Base-by-base conservation (phyloP, 495 filamentous ascomycete species). In the Lophium mytilinum region DNA sequence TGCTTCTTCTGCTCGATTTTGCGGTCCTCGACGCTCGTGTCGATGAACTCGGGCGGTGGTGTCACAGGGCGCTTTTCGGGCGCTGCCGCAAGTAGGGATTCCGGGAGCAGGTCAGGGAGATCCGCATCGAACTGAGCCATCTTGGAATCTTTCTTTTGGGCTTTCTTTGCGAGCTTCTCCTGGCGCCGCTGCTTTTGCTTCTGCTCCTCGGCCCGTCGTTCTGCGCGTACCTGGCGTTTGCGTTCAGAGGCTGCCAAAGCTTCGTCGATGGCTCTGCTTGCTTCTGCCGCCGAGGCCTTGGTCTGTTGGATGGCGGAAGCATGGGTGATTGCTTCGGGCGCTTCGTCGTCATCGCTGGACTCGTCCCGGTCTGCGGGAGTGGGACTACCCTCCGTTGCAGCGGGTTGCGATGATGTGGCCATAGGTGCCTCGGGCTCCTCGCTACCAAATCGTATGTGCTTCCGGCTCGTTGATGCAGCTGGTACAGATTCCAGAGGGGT, bases 201-300 rank as follows among this genome's bases (percentile, higher is more conserved):
- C 53, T 72, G 50, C 37, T 65, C 58, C 30, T 61, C 35, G 30
- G 40, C 52, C 12, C 55, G 57, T 15, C 58, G 58, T 6, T 46
- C 70, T 51, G 80, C 79, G 34, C 76, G 69, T 54, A 77, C 72
- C 58, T 74, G 71, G 58, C 77, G 70, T 64, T 76, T 81, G 45
- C 73, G 67, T 61, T 68, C 73, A 53, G 72, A 73, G 42, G 68
- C 51, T 15, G 55, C 59, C 53, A 74, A 70, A 56, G 66, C 76
- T 69, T 45, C 58, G 53, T 51, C 41, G 50, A 50, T 35, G 11
- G 52, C 66, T 15, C 51, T 66, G 34, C 48, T 37, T 15, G 60
- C 63, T 12, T 64, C 60, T 39, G 37, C 58, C 14, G 59, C 52
- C 17, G 62, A 50, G 11, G 63, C 66, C 46, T 63, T 54, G 12